Conservation (phyloP, 495 filamentous ascomycete genomes). For the Aspergillus sparsus region DNA sequence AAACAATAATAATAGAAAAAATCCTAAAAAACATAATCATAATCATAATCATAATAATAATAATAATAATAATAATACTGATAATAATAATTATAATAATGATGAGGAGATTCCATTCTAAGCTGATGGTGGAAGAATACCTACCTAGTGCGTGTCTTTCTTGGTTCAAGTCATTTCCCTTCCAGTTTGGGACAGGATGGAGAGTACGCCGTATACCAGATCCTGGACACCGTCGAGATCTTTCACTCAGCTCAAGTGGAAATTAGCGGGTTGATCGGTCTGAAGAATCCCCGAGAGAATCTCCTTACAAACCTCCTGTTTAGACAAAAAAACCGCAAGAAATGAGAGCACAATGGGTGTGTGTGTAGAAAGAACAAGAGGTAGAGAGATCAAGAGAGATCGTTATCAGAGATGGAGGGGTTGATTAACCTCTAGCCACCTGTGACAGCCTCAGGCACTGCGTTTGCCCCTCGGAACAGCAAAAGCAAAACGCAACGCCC, state of each 20-base stretch:
- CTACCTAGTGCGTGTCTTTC: slow-evolving; percentile 6
- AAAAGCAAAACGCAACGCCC: slow-evolving; percentile 11
- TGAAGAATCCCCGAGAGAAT: not conserved
- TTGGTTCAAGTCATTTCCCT: slow-evolving; percentile 14
- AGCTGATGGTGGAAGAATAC: slow-evolving; percentile 2
- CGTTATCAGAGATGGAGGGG: no score
- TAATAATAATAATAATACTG: no score
- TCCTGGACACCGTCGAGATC: slow-evolving; percentile 26
- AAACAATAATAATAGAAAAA: no score
- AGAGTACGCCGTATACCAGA: slow-evolving; percentile 33
- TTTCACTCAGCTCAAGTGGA: slow-evolving; percentile 21
- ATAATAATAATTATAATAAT: no score
- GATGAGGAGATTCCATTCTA: not conserved
- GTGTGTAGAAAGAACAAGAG: not conserved
- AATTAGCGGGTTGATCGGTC: slow-evolving; percentile 26
- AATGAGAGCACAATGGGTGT: not conserved
- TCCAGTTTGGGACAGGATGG: slow-evolving; percentile 26
- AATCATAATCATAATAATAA: not conserved
- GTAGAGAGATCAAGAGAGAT: not conserved
- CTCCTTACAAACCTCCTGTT: not conserved
- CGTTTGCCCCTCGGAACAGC: slow-evolving; percentile 15
- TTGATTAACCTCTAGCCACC: slow-evolving; percentile 4
- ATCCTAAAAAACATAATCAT: not conserved
- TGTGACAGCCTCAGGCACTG: slow-evolving; percentile 18
- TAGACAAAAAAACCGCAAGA: not conserved